Evolutionary conservation across 2,329 filamentous ascomycete species (phyloP).

Genomic region (Epicoccum sorghinum): DNA sequence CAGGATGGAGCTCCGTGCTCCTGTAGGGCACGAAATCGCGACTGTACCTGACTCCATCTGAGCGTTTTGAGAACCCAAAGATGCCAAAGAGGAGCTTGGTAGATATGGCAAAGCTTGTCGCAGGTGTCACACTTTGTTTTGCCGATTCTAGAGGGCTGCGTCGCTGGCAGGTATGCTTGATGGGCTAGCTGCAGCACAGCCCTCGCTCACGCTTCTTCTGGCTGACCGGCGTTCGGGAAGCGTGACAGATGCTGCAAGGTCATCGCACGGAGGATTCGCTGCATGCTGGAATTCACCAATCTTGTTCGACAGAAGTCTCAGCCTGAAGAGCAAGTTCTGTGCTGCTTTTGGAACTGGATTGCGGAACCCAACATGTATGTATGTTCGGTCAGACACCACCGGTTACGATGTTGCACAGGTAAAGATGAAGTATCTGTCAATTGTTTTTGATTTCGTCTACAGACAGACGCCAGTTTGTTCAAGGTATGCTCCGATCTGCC

Average conservation of each 20-base stretch:
- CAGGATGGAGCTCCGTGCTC: slow-evolving; percentile 5
- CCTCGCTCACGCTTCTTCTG: not conserved
- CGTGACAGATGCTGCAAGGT: not conserved
- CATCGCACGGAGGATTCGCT: not conserved
- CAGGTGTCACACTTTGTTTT: not conserved
- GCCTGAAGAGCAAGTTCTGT: too few species aligned
- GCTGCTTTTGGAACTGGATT: too few species aligned
- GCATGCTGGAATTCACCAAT: too few species aligned
- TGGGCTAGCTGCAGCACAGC: slow-evolving; percentile 4
- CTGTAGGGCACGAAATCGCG: not conserved
- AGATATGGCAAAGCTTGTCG: slow-evolving; percentile 7
- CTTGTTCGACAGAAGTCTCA: too few species aligned
- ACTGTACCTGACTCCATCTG: not conserved
- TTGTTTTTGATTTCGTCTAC: too few species aligned
- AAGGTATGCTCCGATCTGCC: too few species aligned
- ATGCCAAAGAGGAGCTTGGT: slow-evolving; percentile 7
- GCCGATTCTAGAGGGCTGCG: not conserved
- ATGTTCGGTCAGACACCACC: too few species aligned
- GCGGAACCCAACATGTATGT: too few species aligned
- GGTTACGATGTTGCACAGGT: too few species aligned
- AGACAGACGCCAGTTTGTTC: too few species aligned
- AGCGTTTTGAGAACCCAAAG: not conserved
- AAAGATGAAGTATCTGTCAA: too few species aligned
- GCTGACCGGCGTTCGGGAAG: not conserved
- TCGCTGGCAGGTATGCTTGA: not conserved